Conservation (phyloP, 768 basidiomycete genomes). For the Mrakia gelida region DNA sequence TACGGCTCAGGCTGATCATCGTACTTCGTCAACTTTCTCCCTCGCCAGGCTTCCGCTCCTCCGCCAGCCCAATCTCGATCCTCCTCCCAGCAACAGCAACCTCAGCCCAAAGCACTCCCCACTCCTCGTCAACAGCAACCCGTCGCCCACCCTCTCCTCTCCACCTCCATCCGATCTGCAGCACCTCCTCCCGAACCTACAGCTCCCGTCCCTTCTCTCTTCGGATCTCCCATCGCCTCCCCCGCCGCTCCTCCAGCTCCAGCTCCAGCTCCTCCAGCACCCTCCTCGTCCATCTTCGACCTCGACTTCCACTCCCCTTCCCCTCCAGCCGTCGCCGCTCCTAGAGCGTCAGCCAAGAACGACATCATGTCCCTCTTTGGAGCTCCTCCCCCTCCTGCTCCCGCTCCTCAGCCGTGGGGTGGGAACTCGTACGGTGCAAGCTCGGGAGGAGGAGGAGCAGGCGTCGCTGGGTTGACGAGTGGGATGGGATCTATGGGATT, state of each 20-base stretch:
- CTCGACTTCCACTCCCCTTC: slow-evolving; percentile 68
- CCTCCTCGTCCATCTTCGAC: slow-evolving; percentile 55
- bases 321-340: slow-evolving; percentile 35
- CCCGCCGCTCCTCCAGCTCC: slow-evolving; percentile 34
- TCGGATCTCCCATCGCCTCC: slow-evolving; percentile 28
- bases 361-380: slow-evolving; percentile 33
- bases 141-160: slow-evolving; percentile 41
- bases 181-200: slow-evolving; percentile 20
- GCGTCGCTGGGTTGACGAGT: slow-evolving; percentile 1
- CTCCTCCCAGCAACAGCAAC: slow-evolving; percentile 40
- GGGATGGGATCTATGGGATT: slow-evolving; percentile 15
- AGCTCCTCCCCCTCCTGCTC: slow-evolving; percentile 19
- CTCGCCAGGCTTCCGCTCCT: background rate
- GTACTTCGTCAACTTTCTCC: background rate
- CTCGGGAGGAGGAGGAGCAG: background rate
- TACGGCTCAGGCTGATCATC: background rate
- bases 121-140: background rate
- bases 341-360: slow-evolving; percentile 38
- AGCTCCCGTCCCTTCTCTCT: slow-evolving; percentile 12
- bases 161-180: slow-evolving; percentile 40
- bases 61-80: slow-evolving; percentile 36
- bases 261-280: slow-evolving; percentile 35
- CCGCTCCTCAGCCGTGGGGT: slow-evolving; percentile 5
- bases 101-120: slow-evolving; percentile 36
- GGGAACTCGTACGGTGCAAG: background rate